Evolutionary conservation across 306 rosid species (phyloP), one percentile per base, ranked within the genome.

Genomic region (Acacia crassicarpa): DNA sequence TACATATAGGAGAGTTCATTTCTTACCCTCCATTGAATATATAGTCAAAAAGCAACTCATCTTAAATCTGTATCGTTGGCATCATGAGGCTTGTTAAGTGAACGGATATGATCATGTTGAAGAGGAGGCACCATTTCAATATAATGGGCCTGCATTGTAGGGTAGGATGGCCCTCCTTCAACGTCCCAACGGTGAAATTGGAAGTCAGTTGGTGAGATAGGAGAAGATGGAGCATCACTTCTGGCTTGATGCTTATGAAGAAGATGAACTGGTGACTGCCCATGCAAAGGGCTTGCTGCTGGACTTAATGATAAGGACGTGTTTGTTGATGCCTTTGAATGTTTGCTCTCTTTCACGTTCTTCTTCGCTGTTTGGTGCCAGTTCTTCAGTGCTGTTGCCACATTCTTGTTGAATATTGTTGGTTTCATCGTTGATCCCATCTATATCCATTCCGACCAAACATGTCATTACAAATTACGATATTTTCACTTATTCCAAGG

Each of bases 341-440:
- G 82, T 14, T 68, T 81, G 70, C 48, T 67, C 43, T 83, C 88
- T 30, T 77, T 90, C 0, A 32, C 76, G 44, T 85, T 86, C 70
- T 88, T 89, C 70, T 70, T 89, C 10, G 94, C 94, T 0, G 81
- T 22, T 70, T 63, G 85, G 81, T 83, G 96, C 97, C 94, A 91
- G 0, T 63, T 85, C 78, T 76, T 89, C 48, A 93, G 83, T n/a
- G 93, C 97, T 35, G 77, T 16, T 45, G 90, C 93, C 30, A 90
- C 92, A 43, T 25, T 79, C 3, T 91, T 91, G 8, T 93, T 82
- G 86, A 93, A 90, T 16, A 91, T 85, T 53, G 90, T 90, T 15
- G 91, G 91, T 59, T 67, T 93, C 97, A 93, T 93, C 41, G 44
- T 84, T 8, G 94, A 71, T 3, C 97, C 97, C 97, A 93, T 93